A percentile compares a stretch with the other conserved stretches of the same genome.
phyloP scores from a whole-genome alignment of 345 rosid species.

The Lepidium sativum region DNA sequence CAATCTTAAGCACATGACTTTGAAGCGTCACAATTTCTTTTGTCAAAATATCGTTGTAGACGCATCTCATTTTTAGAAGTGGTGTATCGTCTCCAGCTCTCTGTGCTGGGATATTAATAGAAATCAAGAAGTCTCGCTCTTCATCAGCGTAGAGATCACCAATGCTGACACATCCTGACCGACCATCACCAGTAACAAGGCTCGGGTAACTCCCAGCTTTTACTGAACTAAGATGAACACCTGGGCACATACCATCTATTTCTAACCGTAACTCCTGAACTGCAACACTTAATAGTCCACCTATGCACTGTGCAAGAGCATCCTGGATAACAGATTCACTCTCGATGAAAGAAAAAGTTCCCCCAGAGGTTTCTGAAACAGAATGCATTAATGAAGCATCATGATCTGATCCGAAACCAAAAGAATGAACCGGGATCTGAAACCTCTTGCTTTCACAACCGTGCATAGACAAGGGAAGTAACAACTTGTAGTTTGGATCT shows the following conservation, averaged over 20 bases:
- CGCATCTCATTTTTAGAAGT: constrained; percentile 65
- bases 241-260: constrained; percentile 45
- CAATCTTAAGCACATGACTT: constrained; percentile 46
- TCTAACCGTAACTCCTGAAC: constrained; percentile 75
- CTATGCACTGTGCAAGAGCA: constrained; percentile 98
- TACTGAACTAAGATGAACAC: constrained; percentile 45
- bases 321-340: constrained; percentile 85
- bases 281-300: constrained; percentile 91
- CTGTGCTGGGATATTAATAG: constrained; percentile 59
- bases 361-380: constrained; percentile 80
- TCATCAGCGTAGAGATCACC: constrained; percentile 96
- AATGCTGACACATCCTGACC: constrained; percentile 50
- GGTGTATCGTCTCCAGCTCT: constrained; percentile 35
- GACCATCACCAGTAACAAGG: constrained; percentile 38
- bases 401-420: constrained; percentile 92
- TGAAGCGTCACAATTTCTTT: constrained; percentile 48
- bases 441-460: constrained; percentile 44
- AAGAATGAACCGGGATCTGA: constrained; percentile 81
- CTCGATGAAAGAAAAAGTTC: constrained; percentile 94
- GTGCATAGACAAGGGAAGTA: constrained; percentile 58
- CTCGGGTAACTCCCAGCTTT: constrained; percentile 76
- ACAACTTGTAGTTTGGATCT: constrained; percentile 51
- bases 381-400: constrained; percentile 94
- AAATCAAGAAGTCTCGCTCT: constrained; percentile 84
- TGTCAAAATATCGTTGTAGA: constrained; percentile 66